Evolutionary conservation across 2,329 filamentous ascomycete species (phyloP), one percentile per base, ranked within the genome.

Genomic region (Trichoderma sp.): DNA sequence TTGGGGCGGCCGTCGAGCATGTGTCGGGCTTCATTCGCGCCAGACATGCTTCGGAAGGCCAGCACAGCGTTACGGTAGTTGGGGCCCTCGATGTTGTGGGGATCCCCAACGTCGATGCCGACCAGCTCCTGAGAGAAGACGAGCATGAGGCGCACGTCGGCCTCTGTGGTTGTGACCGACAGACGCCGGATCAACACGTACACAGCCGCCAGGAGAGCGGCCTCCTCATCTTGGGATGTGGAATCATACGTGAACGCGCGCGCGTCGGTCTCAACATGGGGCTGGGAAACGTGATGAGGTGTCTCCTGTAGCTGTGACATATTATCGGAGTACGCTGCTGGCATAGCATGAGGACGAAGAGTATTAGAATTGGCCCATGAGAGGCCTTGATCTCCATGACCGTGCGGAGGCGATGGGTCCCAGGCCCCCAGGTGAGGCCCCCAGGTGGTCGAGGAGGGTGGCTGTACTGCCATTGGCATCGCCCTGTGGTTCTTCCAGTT

Each of bases 1-100:
- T 85, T 84, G 27, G 80, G 79, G 71, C 86, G 85, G 35, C 86
- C 86, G 67, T 89, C 81, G 6, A 89, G 78, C 79, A 84, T 86
- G 22, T 80, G 82, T 74, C 85, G 85, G n/a, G 83, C 86, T 72
- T 88, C 83, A 53, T 81, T 77, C 15, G 87, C 87, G 57, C 83
- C 86, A n/a, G 77, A 74, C 65, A 81, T 79, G 29, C 81, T 82
- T 73, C 82, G 83, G 75, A 89, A 89, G 69, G 77, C 81, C 65
- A 88, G 74, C 35, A 88, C 72, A 27, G 86, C 87, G 1, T 84
- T 83, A 59, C 80, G 80, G 70, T 83, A 85, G 25, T 82, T 82
- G 4, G 78, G 72, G 70, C 88, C 85, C 39, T 83, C 79, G 6
- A 84, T 83, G 67, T 81, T 78, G 27, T 87, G 82, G 27, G 78